phyloP scores from a whole-genome alignment of 306 rosid genomes.

The Potentilla sterilis region DNA sequence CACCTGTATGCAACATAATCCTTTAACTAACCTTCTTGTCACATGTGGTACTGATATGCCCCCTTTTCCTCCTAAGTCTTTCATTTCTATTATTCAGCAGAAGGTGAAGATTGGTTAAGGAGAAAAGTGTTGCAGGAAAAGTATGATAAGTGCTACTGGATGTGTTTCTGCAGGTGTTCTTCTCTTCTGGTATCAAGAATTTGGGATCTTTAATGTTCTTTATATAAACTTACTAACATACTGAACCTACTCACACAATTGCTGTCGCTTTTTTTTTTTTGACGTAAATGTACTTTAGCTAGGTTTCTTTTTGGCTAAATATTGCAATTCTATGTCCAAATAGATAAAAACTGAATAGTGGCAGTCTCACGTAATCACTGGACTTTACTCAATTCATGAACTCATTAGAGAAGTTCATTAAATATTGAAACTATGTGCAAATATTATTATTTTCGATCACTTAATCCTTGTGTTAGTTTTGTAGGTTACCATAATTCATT shows the following conservation, averaged over 20 bases:
- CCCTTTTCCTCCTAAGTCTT: constrained; percentile 3
- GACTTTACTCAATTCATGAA: neutral
- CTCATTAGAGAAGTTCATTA: neutral
- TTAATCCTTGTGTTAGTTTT: neutral
- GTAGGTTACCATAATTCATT: constrained; percentile 11
- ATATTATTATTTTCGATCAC: too few relatives aligned
- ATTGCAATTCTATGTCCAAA: neutral
- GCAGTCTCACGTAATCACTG: neutral
- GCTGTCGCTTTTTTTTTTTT: neutral
- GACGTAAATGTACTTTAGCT: neutral
- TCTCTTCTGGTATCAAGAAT: constrained; percentile 73
- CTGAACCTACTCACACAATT: neutral
- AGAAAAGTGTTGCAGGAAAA: constrained; percentile 72
- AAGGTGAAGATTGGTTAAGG: constrained; percentile 73
- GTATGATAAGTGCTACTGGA: constrained; percentile 82
- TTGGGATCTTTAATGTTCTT: neutral
- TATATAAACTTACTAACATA: neutral
- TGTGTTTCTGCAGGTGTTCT: constrained; percentile 73
- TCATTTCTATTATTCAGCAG: constrained; percentile 44
- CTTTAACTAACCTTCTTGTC: constrained; percentile 11
- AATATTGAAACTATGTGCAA: neutral
- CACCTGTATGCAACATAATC: constrained; percentile 55
- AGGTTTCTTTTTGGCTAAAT: constrained; percentile 2
- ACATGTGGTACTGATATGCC: constrained; percentile 14
- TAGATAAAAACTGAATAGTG: neutral